A percentile compares a stretch with the other conserved stretches of the same genome.
phyloP scores from a whole-genome alignment of 768 basidiomycete species.

The Cyclocybe cylindracea region DNA sequence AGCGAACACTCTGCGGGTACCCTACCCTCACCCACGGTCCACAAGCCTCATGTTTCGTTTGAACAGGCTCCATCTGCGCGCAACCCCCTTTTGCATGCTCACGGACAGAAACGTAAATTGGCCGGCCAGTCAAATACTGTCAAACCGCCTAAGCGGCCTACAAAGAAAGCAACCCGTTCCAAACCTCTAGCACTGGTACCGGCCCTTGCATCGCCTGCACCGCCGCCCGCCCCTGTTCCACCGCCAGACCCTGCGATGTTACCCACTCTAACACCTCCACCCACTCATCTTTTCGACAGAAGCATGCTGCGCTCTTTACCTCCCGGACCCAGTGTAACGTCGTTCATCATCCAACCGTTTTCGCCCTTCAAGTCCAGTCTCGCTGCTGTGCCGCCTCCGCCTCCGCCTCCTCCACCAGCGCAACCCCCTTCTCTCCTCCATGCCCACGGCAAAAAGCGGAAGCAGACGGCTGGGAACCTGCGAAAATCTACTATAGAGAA shows the following conservation, averaged over 20 bases:
- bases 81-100: too few relatives aligned
- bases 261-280: conserved; percentile 18
- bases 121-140: too few relatives aligned
- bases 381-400: conserved; percentile 14
- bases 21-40: conserved; percentile 31
- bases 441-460: conserved; percentile 32
- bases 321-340: conserved; percentile 23
- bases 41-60: conserved; percentile 17
- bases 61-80: not conserved
- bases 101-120: too few relatives aligned
- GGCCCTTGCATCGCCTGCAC: too few relatives aligned
- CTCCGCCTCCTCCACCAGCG: conserved; percentile 21
- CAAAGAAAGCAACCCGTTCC: too few relatives aligned
- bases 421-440: conserved; percentile 32
- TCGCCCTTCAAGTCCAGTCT: conserved; percentile 29
- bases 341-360: conserved; percentile 23
- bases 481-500: too few relatives aligned
- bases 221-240: too few relatives aligned
- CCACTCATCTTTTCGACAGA: conserved; percentile 21
- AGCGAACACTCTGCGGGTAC: conserved; percentile 25
- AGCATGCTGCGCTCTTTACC: too few relatives aligned
- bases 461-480: conserved; percentile 9
- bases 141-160: too few relatives aligned
- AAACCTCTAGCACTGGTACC: too few relatives aligned
- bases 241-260: too few relatives aligned